Base-by-base conservation (phyloP, 2,329 filamentous ascomycete genomes). In the Aspergillus arachidicola region DNA sequence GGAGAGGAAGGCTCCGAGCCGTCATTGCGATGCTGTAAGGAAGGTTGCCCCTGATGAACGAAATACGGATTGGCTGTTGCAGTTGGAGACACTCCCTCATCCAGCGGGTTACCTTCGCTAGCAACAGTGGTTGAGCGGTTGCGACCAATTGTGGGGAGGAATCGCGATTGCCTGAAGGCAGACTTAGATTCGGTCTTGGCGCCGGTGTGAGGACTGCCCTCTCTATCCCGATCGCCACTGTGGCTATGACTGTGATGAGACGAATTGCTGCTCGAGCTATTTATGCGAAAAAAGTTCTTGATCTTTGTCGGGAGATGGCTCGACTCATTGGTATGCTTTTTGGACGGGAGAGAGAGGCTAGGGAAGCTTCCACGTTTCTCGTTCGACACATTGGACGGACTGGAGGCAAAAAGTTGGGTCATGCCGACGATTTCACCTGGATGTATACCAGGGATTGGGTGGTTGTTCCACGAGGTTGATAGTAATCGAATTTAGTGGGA, bases 11-110 rank as follows among this genome's bases (percentile, higher is more conserved):
- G 94, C 41, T 96, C 91, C 68, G 93, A 97, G 73, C 90, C 92
- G 70, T 95, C 93, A 78, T 98, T 96, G 82, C 96, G 93, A 81
- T 99, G 95, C 75, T 94, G 90, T 72, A 98, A 84, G 68, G 92
- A 92, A 4, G 95, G 95, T 71, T 93, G 93, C 62, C 95, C 95
- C 80, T 99, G 95, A 77, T 98, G 95, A 69, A 89, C 91, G 79
- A 98, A 99, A 81, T 99, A 99, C 21, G 95, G 95, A 77, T 99
- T 99, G 68, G 93, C 94, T 75, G 94, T 89, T 58, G 94, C 94
- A 5, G 93, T 98, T 30, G 95, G 95, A 74, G 94, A 97, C 73
- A 96, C 85, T 65, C 87, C 84, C 78, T 97, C 94, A 70, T 97
- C 94, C 68, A 97, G 85, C 63, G 90, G 87, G 75, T 97, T 93